Conservation (phyloP, 1,284 basidiomycete genomes). For the Leccinum subfulvum region DNA sequence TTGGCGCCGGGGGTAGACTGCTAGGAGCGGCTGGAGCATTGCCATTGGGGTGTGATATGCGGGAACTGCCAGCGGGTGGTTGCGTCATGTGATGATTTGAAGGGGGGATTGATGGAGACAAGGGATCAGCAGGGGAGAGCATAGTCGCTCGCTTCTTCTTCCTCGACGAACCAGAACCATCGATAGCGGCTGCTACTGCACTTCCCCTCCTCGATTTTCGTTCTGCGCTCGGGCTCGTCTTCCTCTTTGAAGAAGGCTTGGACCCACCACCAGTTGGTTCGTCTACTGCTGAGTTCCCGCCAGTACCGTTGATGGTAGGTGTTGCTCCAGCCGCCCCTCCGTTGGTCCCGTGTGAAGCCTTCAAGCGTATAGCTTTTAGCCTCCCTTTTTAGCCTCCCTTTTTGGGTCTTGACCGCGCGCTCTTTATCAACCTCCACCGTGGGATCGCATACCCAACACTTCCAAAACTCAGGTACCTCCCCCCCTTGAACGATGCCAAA, state of each 20-base stretch:
- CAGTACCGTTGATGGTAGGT: slow-evolving; percentile 16
- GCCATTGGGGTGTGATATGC: slow-evolving; percentile 21
- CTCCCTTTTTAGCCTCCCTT: slow-evolving; percentile 17
- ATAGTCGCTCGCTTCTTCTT: slow-evolving; percentile 44
- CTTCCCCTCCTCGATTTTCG: slow-evolving; percentile 44
- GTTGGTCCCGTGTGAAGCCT: slow-evolving; percentile 28
- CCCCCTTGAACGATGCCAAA: slow-evolving; percentile 68
- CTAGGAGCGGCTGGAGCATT: slow-evolving; percentile 26
- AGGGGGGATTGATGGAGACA: slow-evolving; percentile 19
- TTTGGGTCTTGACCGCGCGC: slow-evolving; percentile 46
- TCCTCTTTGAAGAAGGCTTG: slow-evolving; percentile 33
- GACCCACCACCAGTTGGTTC: slow-evolving; percentile 13
- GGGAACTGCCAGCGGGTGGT: slow-evolving; percentile 16
- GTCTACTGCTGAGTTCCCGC: slow-evolving; percentile 13
- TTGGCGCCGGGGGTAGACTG: slow-evolving; percentile 18
- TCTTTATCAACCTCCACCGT: slow-evolving; percentile 44
- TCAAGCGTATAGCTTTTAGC: slow-evolving; percentile 28
- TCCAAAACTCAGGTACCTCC: slow-evolving; percentile 74
- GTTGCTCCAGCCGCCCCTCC: slow-evolving; percentile 12
- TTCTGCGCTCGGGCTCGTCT: slow-evolving; percentile 45
- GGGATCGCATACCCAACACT: slow-evolving; percentile 61
- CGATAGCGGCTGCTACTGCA: slow-evolving; percentile 37
- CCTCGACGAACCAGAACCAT: slow-evolving; percentile 35
- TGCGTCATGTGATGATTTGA: slow-evolving; percentile 18
- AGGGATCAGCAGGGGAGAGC: slow-evolving; percentile 29